Evolutionary conservation across 805 yeast genomes (phyloP).

Genomic region (Yarrowia sp.): DNA sequence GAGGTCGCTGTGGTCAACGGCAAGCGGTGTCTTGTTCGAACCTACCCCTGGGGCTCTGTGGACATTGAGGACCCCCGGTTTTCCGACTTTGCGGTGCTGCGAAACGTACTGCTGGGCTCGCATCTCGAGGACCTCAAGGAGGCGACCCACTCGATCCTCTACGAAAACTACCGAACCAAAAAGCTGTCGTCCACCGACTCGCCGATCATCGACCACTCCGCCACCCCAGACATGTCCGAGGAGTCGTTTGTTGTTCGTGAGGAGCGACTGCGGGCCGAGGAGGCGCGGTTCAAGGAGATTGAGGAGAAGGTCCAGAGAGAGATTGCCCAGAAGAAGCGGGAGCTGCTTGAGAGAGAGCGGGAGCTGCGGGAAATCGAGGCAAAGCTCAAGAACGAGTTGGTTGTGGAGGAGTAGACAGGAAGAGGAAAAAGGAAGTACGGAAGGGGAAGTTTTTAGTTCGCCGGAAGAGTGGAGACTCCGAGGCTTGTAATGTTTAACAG

Average conservation of each 20-base stretch:
- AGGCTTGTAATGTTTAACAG: slow-evolving; percentile 33
- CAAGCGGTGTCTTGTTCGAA: slow-evolving; percentile 51
- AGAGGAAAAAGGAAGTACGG: not conserved
- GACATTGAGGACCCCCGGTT: slow-evolving; percentile 51
- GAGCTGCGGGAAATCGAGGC: slow-evolving; percentile 54
- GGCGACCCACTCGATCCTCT: slow-evolving; percentile 74
- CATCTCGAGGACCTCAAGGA: slow-evolving; percentile 83
- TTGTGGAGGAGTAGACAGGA: slow-evolving; percentile 7
- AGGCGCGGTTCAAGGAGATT: slow-evolving; percentile 50
- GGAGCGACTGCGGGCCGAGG: slow-evolving; percentile 53
- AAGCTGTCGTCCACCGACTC: slow-evolving; percentile 56
- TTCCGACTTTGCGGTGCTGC: slow-evolving; percentile 53
- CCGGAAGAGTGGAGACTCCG: not conserved
- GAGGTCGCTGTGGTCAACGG: slow-evolving; percentile 18
- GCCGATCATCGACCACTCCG: slow-evolving; percentile 42
- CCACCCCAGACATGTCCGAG: slow-evolving; percentile 51
- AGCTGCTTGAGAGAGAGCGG: slow-evolving; percentile 51
- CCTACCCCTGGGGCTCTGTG: slow-evolving; percentile 68
- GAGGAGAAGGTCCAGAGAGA: slow-evolving; percentile 52
- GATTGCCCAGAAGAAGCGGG: slow-evolving; percentile 51
- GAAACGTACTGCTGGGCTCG: slow-evolving; percentile 72
- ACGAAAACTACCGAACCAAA: slow-evolving; percentile 81
- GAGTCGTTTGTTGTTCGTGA: slow-evolving; percentile 52
- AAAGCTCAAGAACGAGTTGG: slow-evolving; percentile 42
- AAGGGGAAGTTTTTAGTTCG: slow-evolving; percentile 13